Conservation (phyloP, 805 yeast species). For the Candida xyloterini region DNA sequence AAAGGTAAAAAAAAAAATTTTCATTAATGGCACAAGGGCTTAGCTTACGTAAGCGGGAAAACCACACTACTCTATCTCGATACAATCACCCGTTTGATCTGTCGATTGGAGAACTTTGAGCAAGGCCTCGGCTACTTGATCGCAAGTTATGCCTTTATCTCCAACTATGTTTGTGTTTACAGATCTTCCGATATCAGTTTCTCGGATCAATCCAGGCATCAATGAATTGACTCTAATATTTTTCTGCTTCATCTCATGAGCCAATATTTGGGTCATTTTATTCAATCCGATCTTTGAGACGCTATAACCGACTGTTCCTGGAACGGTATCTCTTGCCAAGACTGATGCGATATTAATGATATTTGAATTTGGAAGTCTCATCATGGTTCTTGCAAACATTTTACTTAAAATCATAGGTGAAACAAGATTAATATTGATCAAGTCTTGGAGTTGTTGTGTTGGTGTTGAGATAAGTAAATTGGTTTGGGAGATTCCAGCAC, state of each 20-base stretch:
- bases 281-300: slow-evolving; percentile 70
- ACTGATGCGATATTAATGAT: slow-evolving; percentile 69
- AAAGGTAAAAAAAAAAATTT: slow-evolving; percentile 10
- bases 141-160: slow-evolving; percentile 8
- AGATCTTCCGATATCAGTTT: slow-evolving; percentile 61
- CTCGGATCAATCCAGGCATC: slow-evolving; percentile 63
- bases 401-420: slow-evolving; percentile 62
- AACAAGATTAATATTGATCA: slow-evolving; percentile 54
- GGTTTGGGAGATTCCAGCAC: slow-evolving; percentile 67
- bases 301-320: slow-evolving; percentile 65
- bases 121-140: slow-evolving; percentile 11
- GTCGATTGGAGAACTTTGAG: slow-evolving; percentile 5
- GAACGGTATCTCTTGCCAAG: slow-evolving; percentile 42
- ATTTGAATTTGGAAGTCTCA: slow-evolving; percentile 33
- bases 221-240: slow-evolving; percentile 62
- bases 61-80: slow-evolving; percentile 8
- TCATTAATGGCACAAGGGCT: slow-evolving; percentile 9
- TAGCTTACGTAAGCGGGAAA: slow-evolving; percentile 4
- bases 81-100: slow-evolving; percentile 13
- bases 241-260: slow-evolving; percentile 53
- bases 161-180: slow-evolving; percentile 24
- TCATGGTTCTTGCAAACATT: slow-evolving; percentile 48
- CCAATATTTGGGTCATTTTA: slow-evolving; percentile 58
- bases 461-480: slow-evolving; percentile 46
- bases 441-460: slow-evolving; percentile 38